Evolutionary conservation across 2,329 filamentous ascomycete species (phyloP).

Genomic region (Pezicula carpinea): DNA sequence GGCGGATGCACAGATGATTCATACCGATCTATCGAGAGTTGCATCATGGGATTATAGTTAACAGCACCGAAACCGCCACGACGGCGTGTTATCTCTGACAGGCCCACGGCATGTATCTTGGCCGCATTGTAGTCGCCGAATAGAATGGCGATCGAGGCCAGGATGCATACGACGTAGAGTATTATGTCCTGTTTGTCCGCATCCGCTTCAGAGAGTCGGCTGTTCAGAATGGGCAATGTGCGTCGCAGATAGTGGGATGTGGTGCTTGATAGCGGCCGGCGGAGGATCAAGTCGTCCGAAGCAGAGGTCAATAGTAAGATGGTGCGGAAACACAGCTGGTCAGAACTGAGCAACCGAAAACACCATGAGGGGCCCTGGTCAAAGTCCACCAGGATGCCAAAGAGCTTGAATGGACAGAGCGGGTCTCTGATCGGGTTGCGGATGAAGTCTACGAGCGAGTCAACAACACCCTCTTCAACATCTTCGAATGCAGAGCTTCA

Average conservation of each 20-base stretch:
- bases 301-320: not conserved
- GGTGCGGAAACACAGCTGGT: not conserved
- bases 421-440: no score
- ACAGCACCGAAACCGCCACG: not conserved
- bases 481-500: no score
- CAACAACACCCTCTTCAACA: no score
- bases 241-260: not conserved
- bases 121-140: constrained; percentile 3
- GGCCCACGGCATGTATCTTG: not conserved
- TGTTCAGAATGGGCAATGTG: not conserved
- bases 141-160: not conserved
- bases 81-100: not conserved
- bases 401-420: no score
- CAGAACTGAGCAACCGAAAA: not conserved
- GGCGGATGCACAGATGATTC: no score
- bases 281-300: not conserved
- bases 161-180: not conserved
- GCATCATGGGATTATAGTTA: no score
- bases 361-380: no score
- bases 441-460: no score
- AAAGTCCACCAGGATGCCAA: no score
- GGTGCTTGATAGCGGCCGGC: not conserved
- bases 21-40: no score
- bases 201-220: not conserved
- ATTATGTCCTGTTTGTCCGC: not conserved